Evolutionary conservation across 345 rosid species (phyloP).

Genomic region (Eucalyptus marginata): DNA sequence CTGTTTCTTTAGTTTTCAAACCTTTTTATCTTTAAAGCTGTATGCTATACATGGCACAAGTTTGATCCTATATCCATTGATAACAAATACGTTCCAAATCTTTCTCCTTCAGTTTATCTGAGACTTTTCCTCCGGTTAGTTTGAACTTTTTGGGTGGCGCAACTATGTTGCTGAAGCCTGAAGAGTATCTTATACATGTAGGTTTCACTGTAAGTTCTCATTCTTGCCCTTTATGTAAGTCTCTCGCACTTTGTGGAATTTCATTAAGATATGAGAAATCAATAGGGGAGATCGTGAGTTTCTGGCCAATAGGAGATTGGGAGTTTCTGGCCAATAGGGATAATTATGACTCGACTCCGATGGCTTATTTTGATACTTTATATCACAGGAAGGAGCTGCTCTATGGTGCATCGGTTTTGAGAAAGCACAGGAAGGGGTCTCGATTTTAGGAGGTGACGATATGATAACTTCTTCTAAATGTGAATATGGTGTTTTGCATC

Average conservation of each 20-base stretch:
- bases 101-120: constrained; percentile 32
- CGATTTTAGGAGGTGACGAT: constrained; percentile 78
- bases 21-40: neutral
- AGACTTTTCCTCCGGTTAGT: constrained; percentile 68
- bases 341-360: neutral
- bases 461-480: neutral
- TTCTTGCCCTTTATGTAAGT: neutral
- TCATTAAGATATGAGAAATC: neutral
- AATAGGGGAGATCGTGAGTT: neutral
- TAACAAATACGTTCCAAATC: neutral
- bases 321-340: neutral
- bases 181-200: constrained; percentile 66
- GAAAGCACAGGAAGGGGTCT: constrained; percentile 40
- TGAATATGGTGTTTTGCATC: neutral
- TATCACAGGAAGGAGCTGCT: constrained; percentile 55
- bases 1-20: neutral
- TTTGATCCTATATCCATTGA: neutral
- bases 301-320: neutral
- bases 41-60: neutral
- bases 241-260: neutral
- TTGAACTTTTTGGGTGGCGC: constrained; percentile 86
- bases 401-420: constrained; percentile 92
- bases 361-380: neutral
- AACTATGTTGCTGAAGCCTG: constrained; percentile 71
- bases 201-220: constrained; percentile 57